These are phyloP conservation scores for Pelargonium nanum DNA, from an alignment of 345 rosid species.

Conservation along the genomic window DNA sequence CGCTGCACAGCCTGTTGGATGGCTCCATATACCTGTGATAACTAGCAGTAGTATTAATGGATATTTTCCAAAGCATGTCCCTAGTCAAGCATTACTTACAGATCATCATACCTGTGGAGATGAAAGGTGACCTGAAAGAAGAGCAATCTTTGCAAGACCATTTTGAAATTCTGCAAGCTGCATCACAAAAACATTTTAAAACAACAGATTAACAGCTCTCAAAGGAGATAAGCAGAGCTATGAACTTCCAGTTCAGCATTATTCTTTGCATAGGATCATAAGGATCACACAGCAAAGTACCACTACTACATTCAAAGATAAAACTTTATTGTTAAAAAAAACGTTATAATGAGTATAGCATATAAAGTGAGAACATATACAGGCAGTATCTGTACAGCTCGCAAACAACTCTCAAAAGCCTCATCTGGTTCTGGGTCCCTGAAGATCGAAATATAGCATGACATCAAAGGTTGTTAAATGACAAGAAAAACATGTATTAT, in stretches of 20 bases:
- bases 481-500: slow-evolving; percentile 2
- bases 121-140: slow-evolving; percentile 48
- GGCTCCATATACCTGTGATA: slow-evolving; percentile 71
- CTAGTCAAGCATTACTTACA: background rate
- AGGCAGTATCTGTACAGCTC: slow-evolving; percentile 80
- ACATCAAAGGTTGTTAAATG: slow-evolving; percentile 5
- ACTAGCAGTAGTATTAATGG: slow-evolving; percentile 6
- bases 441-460: slow-evolving; percentile 15
- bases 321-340: background rate
- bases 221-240: slow-evolving; percentile 1
- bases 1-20: slow-evolving; percentile 82
- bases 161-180: slow-evolving; percentile 91
- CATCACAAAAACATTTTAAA: slow-evolving; percentile 6
- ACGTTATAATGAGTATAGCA: background rate
- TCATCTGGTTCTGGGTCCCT: slow-evolving; percentile 59
- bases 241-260: background rate
- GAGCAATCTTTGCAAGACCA: slow-evolving; percentile 81
- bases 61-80: background rate
- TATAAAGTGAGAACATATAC: slow-evolving; percentile 31
- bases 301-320: slow-evolving; percentile 9
- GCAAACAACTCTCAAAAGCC: slow-evolving; percentile 85
- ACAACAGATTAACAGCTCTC: slow-evolving; percentile 4
- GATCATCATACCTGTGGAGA: slow-evolving; percentile 64
- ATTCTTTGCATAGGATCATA: background rate
- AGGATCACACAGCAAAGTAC: background rate